phyloP scores from a whole-genome alignment of 495 filamentous ascomycete genomes.

The Penicillium flavigenum region DNA sequence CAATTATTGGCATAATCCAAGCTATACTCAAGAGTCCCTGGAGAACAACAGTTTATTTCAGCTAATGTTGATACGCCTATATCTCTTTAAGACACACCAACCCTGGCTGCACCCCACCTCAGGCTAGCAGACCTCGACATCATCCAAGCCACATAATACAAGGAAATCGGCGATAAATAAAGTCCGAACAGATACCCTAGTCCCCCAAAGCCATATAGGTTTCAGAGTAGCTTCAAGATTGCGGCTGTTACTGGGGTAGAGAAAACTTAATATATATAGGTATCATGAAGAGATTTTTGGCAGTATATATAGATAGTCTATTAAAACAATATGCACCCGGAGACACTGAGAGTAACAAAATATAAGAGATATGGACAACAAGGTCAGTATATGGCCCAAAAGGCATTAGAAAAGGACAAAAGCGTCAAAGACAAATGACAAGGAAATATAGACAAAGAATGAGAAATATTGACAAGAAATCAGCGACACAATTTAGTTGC shows the following conservation, averaged over 20 bases:
- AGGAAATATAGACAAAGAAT: slow-evolving; percentile 10
- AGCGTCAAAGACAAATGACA: background rate
- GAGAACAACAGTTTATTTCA: too few relatives aligned
- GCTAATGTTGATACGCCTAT: too few relatives aligned
- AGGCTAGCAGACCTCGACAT: too few relatives aligned
- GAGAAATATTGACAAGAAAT: background rate
- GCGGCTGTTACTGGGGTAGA: slow-evolving; percentile 28
- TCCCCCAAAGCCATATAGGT: background rate
- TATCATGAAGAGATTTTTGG: background rate
- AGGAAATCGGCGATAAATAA: too few relatives aligned
- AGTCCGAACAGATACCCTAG: too few relatives aligned
- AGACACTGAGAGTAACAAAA: background rate
- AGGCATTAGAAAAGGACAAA: background rate
- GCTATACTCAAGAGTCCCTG: too few relatives aligned
- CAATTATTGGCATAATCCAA: too few relatives aligned
- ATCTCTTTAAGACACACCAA: too few relatives aligned
- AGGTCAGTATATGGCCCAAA: background rate
- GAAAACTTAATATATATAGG: slow-evolving; percentile 2
- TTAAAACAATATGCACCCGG: background rate
- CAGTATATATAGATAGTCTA: background rate
- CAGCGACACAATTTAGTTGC: slow-evolving; percentile 7
- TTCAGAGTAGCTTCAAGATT: slow-evolving; percentile 17
- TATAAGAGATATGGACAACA: background rate
- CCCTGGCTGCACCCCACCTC: too few relatives aligned
- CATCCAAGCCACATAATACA: too few relatives aligned